Evolutionary conservation across 208 protist genomes (phyloP), one percentile per base, ranked within the genome.

Genomic region (Naegleria gruberi): DNA sequence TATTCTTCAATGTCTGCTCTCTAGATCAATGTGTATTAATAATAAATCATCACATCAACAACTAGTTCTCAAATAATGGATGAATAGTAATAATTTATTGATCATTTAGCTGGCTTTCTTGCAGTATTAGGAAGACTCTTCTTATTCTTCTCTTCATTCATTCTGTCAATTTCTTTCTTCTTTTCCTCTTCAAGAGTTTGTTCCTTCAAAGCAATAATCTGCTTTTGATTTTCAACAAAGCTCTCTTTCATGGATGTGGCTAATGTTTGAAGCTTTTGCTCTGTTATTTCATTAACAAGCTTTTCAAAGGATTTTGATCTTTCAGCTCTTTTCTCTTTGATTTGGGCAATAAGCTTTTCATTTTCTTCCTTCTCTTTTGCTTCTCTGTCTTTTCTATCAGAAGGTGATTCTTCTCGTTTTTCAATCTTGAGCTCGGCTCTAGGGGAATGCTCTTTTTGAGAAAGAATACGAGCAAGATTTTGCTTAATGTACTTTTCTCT

Each of bases 401-500:
- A 37, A 37, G 19, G 26, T 1, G 51, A 30, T 19, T 65, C 51
- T 30, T 65, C 30, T 1, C 0, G 15, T 30, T 1, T 65, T 65
- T 65, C 19, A 23, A 23, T 1, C 30, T 65, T 10, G 15, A 65
- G 12, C 30, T 65, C 51, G 30, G 51, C 51, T 65, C 51, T 65
- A 23, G 51, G 51, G 15, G 51, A 65, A 23, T 65, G 15, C 0
- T 65, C 51, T 8, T 26, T 30, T 37, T 19, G 4, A 8, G 30
- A 77, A 37, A 30, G 30, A 8, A 37, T 5, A 37, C n/a, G 17
- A 5, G 19, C n/a, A n/a, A 77, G 30, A 1, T 26, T 19, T 37
- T 77, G 26, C n/a, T 77, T 77, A n/a, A 77, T 77, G n/a, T 37
- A 77, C 34, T 77, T 77, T n/a, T 77, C 65, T 77, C 65, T 77